phyloP scores from a whole-genome alignment of 2,329 filamentous ascomycete species.

The Botrytis hyacinthi region DNA sequence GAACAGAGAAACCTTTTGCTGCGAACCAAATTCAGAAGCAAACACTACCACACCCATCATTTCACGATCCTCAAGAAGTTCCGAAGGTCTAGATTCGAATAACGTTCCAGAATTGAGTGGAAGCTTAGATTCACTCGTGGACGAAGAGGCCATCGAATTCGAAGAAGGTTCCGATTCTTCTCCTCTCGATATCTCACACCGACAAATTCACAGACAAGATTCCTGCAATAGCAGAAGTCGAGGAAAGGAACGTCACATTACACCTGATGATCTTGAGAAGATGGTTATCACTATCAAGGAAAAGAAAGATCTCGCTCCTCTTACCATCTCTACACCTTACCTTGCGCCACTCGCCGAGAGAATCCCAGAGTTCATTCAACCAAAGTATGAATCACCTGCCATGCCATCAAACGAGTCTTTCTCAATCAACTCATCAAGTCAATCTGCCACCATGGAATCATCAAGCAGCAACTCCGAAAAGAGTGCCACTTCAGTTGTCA shows the following conservation, averaged over 20 bases:
- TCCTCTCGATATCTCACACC: conserved; percentile 55
- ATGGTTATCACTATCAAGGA: conserved; percentile 92
- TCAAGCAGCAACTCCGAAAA: conserved; percentile 34
- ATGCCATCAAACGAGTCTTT: conserved; percentile 30
- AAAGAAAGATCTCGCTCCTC: conserved; percentile 65
- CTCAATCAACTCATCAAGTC: conserved; percentile 31
- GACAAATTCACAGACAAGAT: conserved; percentile 68
- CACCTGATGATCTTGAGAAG: conserved; percentile 88
- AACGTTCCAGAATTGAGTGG: conserved; percentile 71
- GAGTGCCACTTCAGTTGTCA: conserved; percentile 64
- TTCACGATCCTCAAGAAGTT: conserved; percentile 37
- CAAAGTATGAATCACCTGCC: conserved; percentile 52
- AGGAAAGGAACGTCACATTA: conserved; percentile 81
- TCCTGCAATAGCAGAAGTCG: conserved; percentile 70
- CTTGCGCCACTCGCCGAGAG: conserved; percentile 42
- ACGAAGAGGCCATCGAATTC: conserved; percentile 65
- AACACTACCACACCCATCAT: conserved; percentile 45
- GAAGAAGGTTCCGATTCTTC: conserved; percentile 47
- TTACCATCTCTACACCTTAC: conserved; percentile 43
- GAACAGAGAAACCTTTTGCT: conserved; percentile 91
- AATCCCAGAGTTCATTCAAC: neutral
- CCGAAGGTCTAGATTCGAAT: conserved; percentile 45
- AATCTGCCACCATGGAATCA: conserved; percentile 46
- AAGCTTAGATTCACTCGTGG: conserved; percentile 71
- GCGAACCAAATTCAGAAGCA: conserved; percentile 59